Percentiles rank a stretch among this genome's conserved stretches.
Evolutionary conservation across 805 yeast species (phyloP).

Genomic region (Phaffomyces antillensis): DNA sequence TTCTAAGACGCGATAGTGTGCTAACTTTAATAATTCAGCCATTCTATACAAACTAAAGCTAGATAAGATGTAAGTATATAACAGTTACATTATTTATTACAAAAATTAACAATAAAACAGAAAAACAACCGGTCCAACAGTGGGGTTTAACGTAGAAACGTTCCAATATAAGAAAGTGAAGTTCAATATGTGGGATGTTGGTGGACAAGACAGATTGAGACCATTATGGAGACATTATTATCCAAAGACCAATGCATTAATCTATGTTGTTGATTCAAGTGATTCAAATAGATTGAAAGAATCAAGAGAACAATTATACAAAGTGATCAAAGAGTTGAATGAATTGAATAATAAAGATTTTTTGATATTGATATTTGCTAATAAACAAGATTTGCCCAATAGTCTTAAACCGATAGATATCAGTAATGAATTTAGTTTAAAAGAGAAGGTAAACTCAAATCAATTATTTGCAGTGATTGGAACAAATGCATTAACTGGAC

Average conservation of each 20-base stretch:
- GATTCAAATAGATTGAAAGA: conserved; percentile 68
- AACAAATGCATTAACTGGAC: conserved; percentile 83
- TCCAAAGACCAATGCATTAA: conserved; percentile 86
- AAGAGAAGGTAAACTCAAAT: conserved; percentile 42
- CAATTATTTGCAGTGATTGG: conserved; percentile 92
- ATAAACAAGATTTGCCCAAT: conserved; percentile 91
- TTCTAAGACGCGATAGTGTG: background rate
- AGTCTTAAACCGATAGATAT: conserved; percentile 84
- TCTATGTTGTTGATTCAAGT: conserved; percentile 82
- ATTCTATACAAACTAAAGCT: conserved; percentile 77
- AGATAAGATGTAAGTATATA: conserved; percentile 42
- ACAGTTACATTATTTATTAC: background rate
- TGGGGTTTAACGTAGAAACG: conserved; percentile 89
- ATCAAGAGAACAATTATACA: conserved; percentile 67
- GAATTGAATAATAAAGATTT: conserved; percentile 50
- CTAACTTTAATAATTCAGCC: conserved; percentile 22
- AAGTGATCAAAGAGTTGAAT: conserved; percentile 78
- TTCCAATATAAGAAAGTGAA: conserved; percentile 75
- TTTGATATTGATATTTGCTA: conserved; percentile 76
- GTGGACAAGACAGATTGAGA: conserved; percentile 90
- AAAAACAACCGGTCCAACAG: conserved; percentile 81
- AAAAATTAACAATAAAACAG: background rate
- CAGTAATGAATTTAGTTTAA: conserved; percentile 63
- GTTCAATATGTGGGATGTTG: conserved; percentile 91
- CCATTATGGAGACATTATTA: conserved; percentile 95